Evolutionary conservation across 129 eudicot species (phyloP).

Genomic region (Pittosporum tobira): DNA sequence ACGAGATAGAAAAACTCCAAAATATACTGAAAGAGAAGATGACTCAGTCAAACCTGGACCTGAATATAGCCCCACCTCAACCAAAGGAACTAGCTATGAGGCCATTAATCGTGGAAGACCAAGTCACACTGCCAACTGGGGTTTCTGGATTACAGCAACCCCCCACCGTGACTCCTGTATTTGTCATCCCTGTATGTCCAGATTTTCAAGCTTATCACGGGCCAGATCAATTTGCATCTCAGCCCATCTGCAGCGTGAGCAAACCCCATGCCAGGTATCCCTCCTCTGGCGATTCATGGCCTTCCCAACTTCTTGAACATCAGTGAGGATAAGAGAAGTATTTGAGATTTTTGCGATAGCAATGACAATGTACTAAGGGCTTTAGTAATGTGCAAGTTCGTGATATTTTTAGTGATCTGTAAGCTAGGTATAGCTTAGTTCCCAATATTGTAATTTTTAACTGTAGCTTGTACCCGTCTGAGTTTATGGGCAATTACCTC

Average conservation of each 20-base stretch:
- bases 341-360: slow-evolving; percentile 4
- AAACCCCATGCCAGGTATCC: slow-evolving; percentile 86
- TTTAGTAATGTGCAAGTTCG: slow-evolving; percentile 1
- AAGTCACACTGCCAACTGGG: slow-evolving; percentile 17
- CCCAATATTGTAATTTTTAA: background rate
- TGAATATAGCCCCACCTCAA: slow-evolving; percentile 53
- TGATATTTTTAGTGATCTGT: background rate
- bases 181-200: slow-evolving; percentile 43
- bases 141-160: slow-evolving; percentile 28
- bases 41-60: slow-evolving; percentile 45
- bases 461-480: background rate
- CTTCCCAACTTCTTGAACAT: slow-evolving; percentile 57
- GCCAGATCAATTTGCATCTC: slow-evolving; percentile 16
- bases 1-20: slow-evolving; percentile 41
- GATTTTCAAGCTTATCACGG: slow-evolving; percentile 31
- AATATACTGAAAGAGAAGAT: slow-evolving; percentile 33
- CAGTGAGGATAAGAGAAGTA: slow-evolving; percentile 12
- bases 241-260: slow-evolving; percentile 41
- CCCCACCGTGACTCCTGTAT: slow-evolving; percentile 33
- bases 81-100: slow-evolving; percentile 28
- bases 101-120: slow-evolving; percentile 13
- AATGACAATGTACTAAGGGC: slow-evolving; percentile 3
- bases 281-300: slow-evolving; percentile 70
- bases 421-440: background rate
- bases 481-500: background rate